Conservation (phyloP, 192 early-diverging fungal species). For the Thamnidium elegans region DNA sequence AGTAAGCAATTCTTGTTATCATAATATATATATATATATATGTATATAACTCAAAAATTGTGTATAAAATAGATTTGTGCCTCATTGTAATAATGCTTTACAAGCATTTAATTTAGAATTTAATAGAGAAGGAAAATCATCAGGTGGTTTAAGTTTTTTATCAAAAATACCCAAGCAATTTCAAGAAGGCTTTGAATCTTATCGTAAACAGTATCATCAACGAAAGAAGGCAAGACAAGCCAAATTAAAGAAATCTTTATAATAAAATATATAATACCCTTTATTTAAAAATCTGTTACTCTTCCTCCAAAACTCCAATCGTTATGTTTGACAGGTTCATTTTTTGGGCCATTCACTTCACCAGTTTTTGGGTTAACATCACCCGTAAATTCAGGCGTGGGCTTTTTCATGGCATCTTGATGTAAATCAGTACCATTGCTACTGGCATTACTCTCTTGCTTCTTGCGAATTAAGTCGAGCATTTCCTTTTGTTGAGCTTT, state of each 20-base stretch:
- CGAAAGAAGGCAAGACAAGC: constrained; percentile 44
- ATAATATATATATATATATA: too few species aligned
- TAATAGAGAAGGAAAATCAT: constrained; percentile 35
- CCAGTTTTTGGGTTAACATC: constrained; percentile 75
- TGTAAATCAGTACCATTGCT: constrained; percentile 34
- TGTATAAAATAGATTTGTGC: constrained; percentile 59
- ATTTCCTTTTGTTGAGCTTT: constrained; percentile 69
- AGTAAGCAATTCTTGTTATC: constrained; percentile 35
- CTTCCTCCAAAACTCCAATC: constrained; percentile 75
- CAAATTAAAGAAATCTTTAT: constrained; percentile 17
- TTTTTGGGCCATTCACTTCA: constrained; percentile 76
- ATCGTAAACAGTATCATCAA: constrained; percentile 46
- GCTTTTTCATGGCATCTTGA: constrained; percentile 48
- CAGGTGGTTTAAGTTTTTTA: constrained; percentile 48
- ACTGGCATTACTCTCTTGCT: constrained; percentile 21
- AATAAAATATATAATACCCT: background rate
- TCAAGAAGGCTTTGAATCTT: constrained; percentile 51
- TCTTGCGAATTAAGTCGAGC: constrained; percentile 61
- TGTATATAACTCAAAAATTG: too few species aligned
- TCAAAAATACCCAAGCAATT: constrained; percentile 51
- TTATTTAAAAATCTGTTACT: constrained; percentile 57
- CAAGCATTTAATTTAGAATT: constrained; percentile 58
- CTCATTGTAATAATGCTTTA: constrained; percentile 55
- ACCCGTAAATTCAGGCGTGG: constrained; percentile 63
- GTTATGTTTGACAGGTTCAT: constrained; percentile 77